phyloP scores from a whole-genome alignment of 148 eudicot genomes.

The Vaccinium myrtillus region DNA sequence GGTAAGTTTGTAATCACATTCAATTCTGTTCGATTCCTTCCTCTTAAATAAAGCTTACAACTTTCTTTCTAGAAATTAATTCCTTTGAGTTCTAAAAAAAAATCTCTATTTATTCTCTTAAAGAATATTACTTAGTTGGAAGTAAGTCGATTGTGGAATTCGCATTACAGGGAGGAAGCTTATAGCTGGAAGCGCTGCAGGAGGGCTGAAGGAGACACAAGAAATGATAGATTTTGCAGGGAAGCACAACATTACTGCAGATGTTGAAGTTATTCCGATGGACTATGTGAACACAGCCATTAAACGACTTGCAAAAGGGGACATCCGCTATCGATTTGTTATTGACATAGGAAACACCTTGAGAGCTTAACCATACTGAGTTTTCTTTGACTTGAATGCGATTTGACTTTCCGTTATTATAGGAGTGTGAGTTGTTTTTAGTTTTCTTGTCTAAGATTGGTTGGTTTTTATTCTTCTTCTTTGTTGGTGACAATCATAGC shows the following conservation, averaged over 20 bases:
- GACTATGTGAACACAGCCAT: constrained; percentile 15
- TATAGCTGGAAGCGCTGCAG: background rate
- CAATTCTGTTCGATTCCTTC: background rate
- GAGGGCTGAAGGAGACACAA: constrained; percentile 20
- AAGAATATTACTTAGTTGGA: background rate
- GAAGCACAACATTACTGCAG: constrained; percentile 15
- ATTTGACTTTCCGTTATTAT: background rate
- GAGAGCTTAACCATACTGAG: background rate
- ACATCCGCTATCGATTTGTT: constrained; percentile 10
- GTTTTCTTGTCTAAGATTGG: background rate
- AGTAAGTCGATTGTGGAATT: background rate
- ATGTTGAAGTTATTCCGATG: constrained; percentile 16
- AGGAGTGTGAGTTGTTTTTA: background rate
- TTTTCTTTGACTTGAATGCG: background rate
- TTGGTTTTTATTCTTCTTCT: background rate
- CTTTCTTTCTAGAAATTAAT: no score
- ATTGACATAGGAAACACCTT: constrained; percentile 14
- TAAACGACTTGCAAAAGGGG: constrained; percentile 1
- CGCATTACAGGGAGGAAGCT: constrained; percentile 16
- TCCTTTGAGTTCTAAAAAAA: background rate
- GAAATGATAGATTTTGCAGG: constrained; percentile 19
- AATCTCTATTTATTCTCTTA: background rate
- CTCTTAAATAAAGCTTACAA: background rate
- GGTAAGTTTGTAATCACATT: constrained; percentile 14
- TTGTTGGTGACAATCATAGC: background rate